Evolutionary conservation across 2,329 filamentous ascomycete species (phyloP), one percentile per base, ranked within the genome.

Genomic region (Chaetomium globosum): DNA sequence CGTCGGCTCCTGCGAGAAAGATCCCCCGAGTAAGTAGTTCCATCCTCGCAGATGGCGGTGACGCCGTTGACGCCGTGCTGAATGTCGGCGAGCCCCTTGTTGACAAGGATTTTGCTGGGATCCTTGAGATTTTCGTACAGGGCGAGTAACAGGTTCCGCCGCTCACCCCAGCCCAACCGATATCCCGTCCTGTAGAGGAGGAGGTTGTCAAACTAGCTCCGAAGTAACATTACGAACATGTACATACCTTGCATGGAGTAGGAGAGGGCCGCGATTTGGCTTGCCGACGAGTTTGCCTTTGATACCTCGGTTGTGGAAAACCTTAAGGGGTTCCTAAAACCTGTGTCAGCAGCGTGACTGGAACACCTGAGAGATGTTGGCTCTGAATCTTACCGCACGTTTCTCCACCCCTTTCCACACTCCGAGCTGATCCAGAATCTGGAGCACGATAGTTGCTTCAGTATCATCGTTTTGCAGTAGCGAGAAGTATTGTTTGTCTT

Each of bases 1-100:
- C 80, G 63, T 82, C 80, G 13, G 78, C 77, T 8, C 79, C 80
- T 23, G 81, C 71, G 5, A 79, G 64, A n/a, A n/a, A 82, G 68
- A 65, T 77, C 72, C 0, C 76, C 79, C 0, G 67, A 26, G 65
- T 76, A 75, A 1, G 68, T 54, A 0, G 71, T 71, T 5, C 78
- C 77, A 63, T 80, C 77, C 2, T 67, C 69, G 39, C 75, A 76
- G 12, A 66, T 67, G 10, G 78, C 75, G 2, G 64, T 66, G 1
- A 76, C 75, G 1, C 72, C 73, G 13, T 70, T 61, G 12, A 67
- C 58, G 2, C 65, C 64, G 5, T 71, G 63, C 5, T 69, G 62
- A 63, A 73, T 72, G 13, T 68, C 64, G 28, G 64, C 58, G 0
- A 77, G 65, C 31, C 71, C 71, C 58, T 74, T 75, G 43, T 70